A percentile compares a stretch with the other conserved stretches of the same genome.
phyloP scores from a whole-genome alignment of 305 asterid species.

The Andrographis paniculata region DNA sequence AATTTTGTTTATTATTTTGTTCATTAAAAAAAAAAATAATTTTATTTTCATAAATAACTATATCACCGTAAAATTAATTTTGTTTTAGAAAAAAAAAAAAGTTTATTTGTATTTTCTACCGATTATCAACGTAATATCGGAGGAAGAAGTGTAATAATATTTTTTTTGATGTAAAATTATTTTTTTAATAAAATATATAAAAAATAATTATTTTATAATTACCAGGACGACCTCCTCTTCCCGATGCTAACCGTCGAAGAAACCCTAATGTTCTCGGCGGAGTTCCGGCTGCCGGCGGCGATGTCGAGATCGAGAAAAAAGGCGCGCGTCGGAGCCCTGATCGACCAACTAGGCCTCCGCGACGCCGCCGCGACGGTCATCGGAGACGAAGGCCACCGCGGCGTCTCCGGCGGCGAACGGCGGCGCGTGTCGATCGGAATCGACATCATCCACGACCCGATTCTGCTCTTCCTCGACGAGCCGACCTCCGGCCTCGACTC shows the following conservation, averaged over 20 bases:
- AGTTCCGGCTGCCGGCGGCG: constrained; percentile 37
- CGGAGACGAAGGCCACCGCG: constrained; percentile 48
- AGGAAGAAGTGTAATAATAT: no score
- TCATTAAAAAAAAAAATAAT: no score
- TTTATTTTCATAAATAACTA: no score
- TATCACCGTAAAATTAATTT: no score
- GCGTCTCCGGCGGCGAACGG: constrained; percentile 31
- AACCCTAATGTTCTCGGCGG: constrained; percentile 49
- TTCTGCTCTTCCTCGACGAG: constrained; percentile 45
- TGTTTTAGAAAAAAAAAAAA: no score
- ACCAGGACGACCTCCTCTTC: constrained; percentile 44
- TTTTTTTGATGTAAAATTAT: no score
- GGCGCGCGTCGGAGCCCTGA: constrained; percentile 36
- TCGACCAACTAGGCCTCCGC: constrained; percentile 43
- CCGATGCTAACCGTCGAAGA: constrained; percentile 57
- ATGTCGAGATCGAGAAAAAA: constrained; percentile 33
- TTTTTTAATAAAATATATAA: no score
- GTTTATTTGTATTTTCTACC: no score
- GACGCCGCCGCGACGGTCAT: constrained; percentile 45
- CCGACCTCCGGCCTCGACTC: constrained; percentile 59
- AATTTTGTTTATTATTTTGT: no score
- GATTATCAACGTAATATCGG: no score
- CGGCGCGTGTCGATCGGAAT: constrained; percentile 51
- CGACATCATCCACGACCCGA: constrained; percentile 51
- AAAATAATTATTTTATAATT: no score